Base-by-base conservation (phyloP, 306 rosid genomes). In the Rubus idaeus region DNA sequence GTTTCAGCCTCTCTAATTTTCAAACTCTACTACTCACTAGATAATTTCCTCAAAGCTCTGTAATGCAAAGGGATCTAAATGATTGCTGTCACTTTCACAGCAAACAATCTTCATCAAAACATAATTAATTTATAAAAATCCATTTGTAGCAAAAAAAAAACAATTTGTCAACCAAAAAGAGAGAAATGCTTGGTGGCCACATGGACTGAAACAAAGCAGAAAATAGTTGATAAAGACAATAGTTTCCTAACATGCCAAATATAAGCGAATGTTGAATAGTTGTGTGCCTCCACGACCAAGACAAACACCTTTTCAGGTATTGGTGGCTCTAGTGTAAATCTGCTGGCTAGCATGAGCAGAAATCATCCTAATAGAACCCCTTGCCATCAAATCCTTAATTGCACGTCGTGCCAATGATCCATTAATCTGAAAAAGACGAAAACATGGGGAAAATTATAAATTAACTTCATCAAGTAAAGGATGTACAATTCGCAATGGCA, bases 301-400 rank as follows among this genome's bases (percentile, higher is more conserved):
- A 62, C 20, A 35, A 11, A 62, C 44, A 30, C 6, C 44, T 62
- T 35, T 35, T 79, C 42, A 79, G 56, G 82, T 79, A 50, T 79
- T 79, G 46, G 82, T 79, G 66, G 82, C 78, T 65, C 82, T 72
- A 17, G 78, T 79, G 47, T 79, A 79, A 14, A 79, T 79, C 78
- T 79, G 82, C 51, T 79, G 82, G 21, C 82, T 79, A 7, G 82
- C 35, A 10, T 79, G 82, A 44, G 82, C 37, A 3, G 82, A 65
- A 10, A 79, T 55, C 78, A 79, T 79, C 68, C 82, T 72, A 9
- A 79, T 79, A 5, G 47, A 63, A 42, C 82, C 82, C 58, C 78
- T 72, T 37, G 82, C 73, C 82, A 79, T 79, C 77, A 79, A 65
- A 42, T 79, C 82, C 78, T 64, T 79, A 8, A 79, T 79, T 3